A percentile compares a stretch with the other conserved stretches of the same genome.
Evolutionary conservation across 202 grass and related monocot species (phyloP).

Genomic region (Bolboschoenoplectus hybrid): DNA sequence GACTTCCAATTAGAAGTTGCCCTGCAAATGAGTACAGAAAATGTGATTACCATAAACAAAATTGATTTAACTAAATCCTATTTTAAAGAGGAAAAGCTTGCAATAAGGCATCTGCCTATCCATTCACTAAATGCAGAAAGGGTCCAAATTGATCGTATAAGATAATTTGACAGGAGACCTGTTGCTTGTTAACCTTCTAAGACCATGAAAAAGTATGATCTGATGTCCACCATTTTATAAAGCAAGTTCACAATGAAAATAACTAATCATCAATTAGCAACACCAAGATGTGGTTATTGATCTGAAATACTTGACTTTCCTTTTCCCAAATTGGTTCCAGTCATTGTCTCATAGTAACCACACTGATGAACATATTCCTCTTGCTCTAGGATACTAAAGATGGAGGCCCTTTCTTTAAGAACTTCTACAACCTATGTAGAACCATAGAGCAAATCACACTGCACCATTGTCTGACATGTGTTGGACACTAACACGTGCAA

Average conservation of each 20-base stretch:
- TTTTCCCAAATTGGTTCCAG: background rate
- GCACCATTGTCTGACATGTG: too few species aligned
- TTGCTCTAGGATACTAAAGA: background rate
- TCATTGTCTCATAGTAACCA: background rate
- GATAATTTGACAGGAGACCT: background rate
- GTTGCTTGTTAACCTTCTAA: background rate
- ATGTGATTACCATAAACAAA: background rate
- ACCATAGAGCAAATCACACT: too few species aligned
- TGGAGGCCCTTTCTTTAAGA: background rate
- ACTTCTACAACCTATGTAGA: too few species aligned
- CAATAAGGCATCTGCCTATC: background rate
- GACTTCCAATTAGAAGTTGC: conserved; percentile 3
- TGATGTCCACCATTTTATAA: background rate
- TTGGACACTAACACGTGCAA: background rate
- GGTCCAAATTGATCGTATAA: background rate
- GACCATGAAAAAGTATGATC: background rate
- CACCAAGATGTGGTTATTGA: background rate
- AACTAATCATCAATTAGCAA: background rate
- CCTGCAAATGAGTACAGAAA: background rate
- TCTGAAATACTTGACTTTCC: background rate
- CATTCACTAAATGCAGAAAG: background rate
- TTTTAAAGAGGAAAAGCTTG: background rate
- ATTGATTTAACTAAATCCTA: background rate
- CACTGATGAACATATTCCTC: background rate
- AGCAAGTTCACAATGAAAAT: background rate